These are phyloP conservation scores for Cordyceps javanica DNA, from an alignment of 2,329 filamentous ascomycete species.

Conservation along the genomic window DNA sequence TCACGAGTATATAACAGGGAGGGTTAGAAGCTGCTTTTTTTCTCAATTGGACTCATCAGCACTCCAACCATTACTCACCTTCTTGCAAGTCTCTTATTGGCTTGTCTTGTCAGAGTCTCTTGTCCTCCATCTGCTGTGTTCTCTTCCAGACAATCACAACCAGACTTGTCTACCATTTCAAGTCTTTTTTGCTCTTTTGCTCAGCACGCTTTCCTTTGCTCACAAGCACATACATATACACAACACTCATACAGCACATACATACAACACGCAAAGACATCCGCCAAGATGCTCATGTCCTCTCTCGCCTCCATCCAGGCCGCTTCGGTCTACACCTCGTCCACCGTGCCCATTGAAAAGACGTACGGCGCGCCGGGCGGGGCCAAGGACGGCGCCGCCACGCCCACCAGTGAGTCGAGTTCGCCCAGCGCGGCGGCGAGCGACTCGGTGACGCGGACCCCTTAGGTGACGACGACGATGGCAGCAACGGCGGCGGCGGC, in stretches of 20 bases:
- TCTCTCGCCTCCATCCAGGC: conserved; percentile 2
- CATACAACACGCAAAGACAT: not conserved
- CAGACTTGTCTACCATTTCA: too few relatives aligned
- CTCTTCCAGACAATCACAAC: too few relatives aligned
- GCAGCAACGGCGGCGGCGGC: too few relatives aligned
- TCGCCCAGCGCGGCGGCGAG: not conserved
- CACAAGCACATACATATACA: too few relatives aligned
- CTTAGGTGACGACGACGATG: not conserved
- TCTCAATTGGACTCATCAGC: too few relatives aligned
- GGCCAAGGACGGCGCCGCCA: not conserved
- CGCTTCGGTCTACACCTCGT: not conserved
- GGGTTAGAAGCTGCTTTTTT: not conserved
- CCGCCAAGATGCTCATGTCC: not conserved
- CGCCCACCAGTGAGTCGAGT: conserved; percentile 5
- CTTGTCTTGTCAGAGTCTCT: too few relatives aligned
- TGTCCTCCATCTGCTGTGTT: too few relatives aligned
- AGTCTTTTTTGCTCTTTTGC: not conserved
- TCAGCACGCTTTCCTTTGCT: too few relatives aligned
- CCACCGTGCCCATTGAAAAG: not conserved
- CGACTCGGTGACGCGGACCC: not conserved
- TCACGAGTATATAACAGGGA: not conserved
- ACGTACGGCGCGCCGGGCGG: not conserved
- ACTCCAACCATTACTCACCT: too few relatives aligned
- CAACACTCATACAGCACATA: not conserved
- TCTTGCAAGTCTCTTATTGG: too few relatives aligned